These are phyloP conservation scores for Lodderomyces orthopsilosis DNA, from an alignment of 1,139 yeast genomes.

Conservation along the genomic window DNA sequence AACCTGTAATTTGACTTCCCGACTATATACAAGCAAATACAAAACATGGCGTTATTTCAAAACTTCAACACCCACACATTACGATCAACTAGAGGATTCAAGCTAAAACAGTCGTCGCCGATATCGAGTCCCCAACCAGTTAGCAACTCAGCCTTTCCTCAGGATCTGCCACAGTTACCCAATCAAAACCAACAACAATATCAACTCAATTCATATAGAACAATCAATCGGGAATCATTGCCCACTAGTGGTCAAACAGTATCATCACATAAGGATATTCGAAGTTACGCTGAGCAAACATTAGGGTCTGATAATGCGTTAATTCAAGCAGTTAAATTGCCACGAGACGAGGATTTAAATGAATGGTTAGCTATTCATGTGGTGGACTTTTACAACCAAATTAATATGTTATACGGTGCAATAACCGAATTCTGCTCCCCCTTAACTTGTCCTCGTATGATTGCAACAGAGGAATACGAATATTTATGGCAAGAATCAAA, in stretches of 20 bases:
- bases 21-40: background rate
- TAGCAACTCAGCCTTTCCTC: slow-evolving; percentile 18
- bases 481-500: slow-evolving; percentile 86
- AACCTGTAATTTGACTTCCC: no score
- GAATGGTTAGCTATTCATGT: slow-evolving; percentile 98
- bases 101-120: slow-evolving; percentile 41
- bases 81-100: slow-evolving; percentile 54
- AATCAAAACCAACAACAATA: slow-evolving; percentile 23
- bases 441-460: slow-evolving; percentile 88
- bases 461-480: slow-evolving; percentile 94
- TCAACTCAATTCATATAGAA: slow-evolving; percentile 26
- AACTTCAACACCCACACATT: slow-evolving; percentile 57
- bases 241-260: slow-evolving; percentile 35
- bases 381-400: slow-evolving; percentile 88
- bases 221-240: slow-evolving; percentile 27
- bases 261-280: slow-evolving; percentile 65
- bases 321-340: slow-evolving; percentile 89
- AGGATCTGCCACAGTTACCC: slow-evolving; percentile 12
- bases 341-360: slow-evolving; percentile 85
- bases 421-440: slow-evolving; percentile 97
- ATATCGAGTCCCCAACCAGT: slow-evolving; percentile 42
- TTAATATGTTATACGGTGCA: slow-evolving; percentile 94
- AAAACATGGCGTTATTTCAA: slow-evolving; percentile 51
- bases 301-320: slow-evolving; percentile 89
- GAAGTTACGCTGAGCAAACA: slow-evolving; percentile 90